Conservation (phyloP, 2,329 filamentous ascomycete species). For the Cladosporium sp. region DNA sequence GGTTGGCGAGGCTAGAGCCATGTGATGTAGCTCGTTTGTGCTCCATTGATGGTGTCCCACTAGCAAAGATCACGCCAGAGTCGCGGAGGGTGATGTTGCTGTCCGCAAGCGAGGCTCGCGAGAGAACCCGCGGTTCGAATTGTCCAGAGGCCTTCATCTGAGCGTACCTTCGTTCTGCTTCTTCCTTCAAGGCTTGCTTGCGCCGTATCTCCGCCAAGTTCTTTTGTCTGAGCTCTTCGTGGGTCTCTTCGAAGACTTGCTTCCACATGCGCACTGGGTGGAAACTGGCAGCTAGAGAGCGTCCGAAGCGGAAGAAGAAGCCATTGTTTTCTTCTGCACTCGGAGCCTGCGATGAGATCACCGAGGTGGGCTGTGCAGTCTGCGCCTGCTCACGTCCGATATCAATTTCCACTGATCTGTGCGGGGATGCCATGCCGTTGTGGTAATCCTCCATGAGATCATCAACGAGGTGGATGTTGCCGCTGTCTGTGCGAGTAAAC, state of each 20-base stretch:
- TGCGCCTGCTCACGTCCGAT: slow-evolving; percentile 29
- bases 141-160: slow-evolving; percentile 57
- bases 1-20: slow-evolving; percentile 23
- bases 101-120: slow-evolving; percentile 4
- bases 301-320: slow-evolving; percentile 59
- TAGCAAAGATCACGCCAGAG: slow-evolving; percentile 33
- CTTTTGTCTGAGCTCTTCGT: slow-evolving; percentile 44
- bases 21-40: slow-evolving; percentile 25
- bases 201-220: slow-evolving; percentile 44
- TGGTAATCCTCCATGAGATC: slow-evolving; percentile 45
- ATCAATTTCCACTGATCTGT: slow-evolving; percentile 26
- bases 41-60: slow-evolving; percentile 23
- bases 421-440: slow-evolving; percentile 27
- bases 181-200: slow-evolving; percentile 46
- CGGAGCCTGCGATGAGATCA: slow-evolving; percentile 1
- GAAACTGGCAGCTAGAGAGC: slow-evolving; percentile 56
- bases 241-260: slow-evolving; percentile 48
- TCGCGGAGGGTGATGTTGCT: slow-evolving; percentile 30
- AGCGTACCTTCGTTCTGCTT: slow-evolving; percentile 55
- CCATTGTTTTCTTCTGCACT: slow-evolving; percentile 33
- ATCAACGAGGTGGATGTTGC: slow-evolving; percentile 37
- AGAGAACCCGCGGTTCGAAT: slow-evolving; percentile 37
- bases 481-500: slow-evolving; percentile 35
- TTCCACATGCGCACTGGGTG: slow-evolving; percentile 55
- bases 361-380: slow-evolving; percentile 24